These are phyloP conservation scores for Stylonectria norvegica DNA, from an alignment of 2,329 filamentous ascomycete species.

Conservation along the genomic window DNA sequence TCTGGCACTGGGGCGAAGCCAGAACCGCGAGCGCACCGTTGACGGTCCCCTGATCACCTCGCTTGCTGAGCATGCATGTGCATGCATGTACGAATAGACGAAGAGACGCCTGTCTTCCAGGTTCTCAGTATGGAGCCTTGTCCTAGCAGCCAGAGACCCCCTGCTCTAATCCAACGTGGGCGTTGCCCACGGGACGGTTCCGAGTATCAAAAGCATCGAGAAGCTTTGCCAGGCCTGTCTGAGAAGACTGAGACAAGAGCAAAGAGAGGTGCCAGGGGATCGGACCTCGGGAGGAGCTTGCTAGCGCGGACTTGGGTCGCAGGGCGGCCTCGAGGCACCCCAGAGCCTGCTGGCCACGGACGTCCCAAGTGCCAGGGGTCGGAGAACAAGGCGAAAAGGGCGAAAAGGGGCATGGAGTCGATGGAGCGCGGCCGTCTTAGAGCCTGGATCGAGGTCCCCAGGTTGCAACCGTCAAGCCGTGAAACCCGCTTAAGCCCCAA, in stretches of 20 bases:
- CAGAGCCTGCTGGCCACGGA: no score
- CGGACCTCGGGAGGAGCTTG: not conserved
- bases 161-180: not conserved
- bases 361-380: not conserved
- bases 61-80: conserved; percentile 12
- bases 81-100: conserved; percentile 11
- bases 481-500: not conserved
- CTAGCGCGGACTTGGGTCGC: not conserved
- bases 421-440: no score
- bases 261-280: not conserved
- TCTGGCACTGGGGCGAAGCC: conserved; percentile 21
- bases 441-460: not conserved
- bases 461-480: not conserved
- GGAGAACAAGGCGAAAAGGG: not conserved
- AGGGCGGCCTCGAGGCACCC: not conserved
- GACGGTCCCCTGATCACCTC: conserved; percentile 18
- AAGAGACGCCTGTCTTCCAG: conserved; percentile 17
- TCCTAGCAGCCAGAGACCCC: not conserved
- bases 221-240: conserved; percentile 18
- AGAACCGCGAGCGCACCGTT: conserved; percentile 20
- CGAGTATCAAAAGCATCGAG: conserved; percentile 20
- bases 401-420: not conserved
- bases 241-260: conserved; percentile 19
- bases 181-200: no score
- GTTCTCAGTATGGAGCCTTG: conserved; percentile 1